Evolutionary conservation across 129 eudicot genomes (phyloP), one percentile per base, ranked within the genome.

Genomic region (Chrysanthemum lavandulifolium): DNA sequence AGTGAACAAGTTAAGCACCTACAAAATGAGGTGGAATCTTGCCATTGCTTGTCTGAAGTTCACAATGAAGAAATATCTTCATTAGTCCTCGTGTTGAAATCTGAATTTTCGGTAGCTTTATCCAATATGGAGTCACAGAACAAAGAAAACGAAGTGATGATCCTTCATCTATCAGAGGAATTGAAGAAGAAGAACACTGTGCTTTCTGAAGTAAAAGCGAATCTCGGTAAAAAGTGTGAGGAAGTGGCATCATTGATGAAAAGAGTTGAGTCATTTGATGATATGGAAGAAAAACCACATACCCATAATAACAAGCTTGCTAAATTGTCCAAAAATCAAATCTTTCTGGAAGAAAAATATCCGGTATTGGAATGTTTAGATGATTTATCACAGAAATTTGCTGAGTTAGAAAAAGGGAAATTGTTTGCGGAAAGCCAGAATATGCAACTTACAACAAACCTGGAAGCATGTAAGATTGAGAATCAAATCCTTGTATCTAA

Each of bases 1-100:
- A 75, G 61, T 61, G 80, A 78, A 75, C 73, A 67, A 71, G 75
- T 84, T 21, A 33, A 78, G 64, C 82, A 79, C 52, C 79, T 88
- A 33, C 62, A 82, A 58, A 61, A 55, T 19, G 84, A 84, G 80
- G 62, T 86, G 83, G 82, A 81, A 65, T 76, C 72, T 73, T 62
- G 75, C 58, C 81, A 72, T 21, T 81, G 67, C 61, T 64, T 73
- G 27, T 49, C 82, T 50, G 85, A 87, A 69, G 67, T 77, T 67
- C 80, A 83, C 51, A 66, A 57, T 57, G 93, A 82, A 60, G 93
- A 87, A 74, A 73, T 57, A 4, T 77, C 76, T 65, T n/a, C 56
- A 3, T 73, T 84, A 18, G 59, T 80, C 61, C 71, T 84, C 73
- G 82, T 82, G 52, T 73, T 87, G 76, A 82, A 73, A 78, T 79